Base-by-base conservation (phyloP, 768 basidiomycete genomes). In the Lactarius quietus region DNA sequence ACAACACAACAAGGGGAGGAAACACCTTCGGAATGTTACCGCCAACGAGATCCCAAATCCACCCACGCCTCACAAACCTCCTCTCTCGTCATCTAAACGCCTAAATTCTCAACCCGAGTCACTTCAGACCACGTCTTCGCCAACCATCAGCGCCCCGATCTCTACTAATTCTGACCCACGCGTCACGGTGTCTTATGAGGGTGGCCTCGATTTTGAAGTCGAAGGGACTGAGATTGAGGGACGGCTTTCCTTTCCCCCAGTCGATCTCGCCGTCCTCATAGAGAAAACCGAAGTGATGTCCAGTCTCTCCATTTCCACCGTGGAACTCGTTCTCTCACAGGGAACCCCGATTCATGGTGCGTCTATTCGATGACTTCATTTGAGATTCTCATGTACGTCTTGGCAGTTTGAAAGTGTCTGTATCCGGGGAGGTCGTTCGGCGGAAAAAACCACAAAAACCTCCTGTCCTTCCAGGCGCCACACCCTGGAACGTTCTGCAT, bases 121-220 rank as follows among this genome's bases (percentile, higher is more conserved):
- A 8, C 8, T 14, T 9, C 28, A 18, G 31, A 28, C 12, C n/a
- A 15, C 20, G 4, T 29, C 38, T 15, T 35, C 31, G 41, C 38
- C 45, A 17, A 28, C 45, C 15, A 4, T 0, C 2, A 7, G 5
- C 12, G 12, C 17, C 18, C 26, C 23, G 43, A 12, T 15, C 1
- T 14, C 38, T 38, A 28, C n/a, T 9, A 7, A 38, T 20, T 6
- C 20, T n/a, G 56, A 57, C 39, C 51, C 61, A 31, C 51, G 57
- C 10, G 33, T 66, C 52, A 31, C 17, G 0, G 61, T 66, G 9
- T 58, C 65, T 17, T 6, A 36, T 26, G 61, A 59, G 53, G 41
- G 29, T 54, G 65, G 65, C 36, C 51, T 66, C 35, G 39, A 62
- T 38, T 62, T 66, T 20, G 18, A 36, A 14, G 57, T 38, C 14